These are phyloP conservation scores for Grosmannia huntii DNA, from an alignment of 2,329 filamentous ascomycete genomes.

Conservation along the genomic window DNA sequence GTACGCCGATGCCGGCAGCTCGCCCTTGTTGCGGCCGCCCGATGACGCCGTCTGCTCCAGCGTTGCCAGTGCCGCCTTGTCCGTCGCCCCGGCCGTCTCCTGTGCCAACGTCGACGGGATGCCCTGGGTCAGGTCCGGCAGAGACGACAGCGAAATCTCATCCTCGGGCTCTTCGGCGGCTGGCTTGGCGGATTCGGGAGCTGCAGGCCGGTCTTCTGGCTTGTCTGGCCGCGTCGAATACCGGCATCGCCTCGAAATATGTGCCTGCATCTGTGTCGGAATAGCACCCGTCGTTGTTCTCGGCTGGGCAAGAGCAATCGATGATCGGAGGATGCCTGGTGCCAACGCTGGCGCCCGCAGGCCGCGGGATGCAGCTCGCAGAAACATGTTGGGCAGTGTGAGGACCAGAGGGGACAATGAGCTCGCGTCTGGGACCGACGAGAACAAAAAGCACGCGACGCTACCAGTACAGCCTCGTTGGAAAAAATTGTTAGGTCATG, in stretches of 20 bases:
- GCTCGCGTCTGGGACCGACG: neutral
- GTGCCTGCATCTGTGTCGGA: neutral
- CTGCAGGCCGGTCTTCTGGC: neutral
- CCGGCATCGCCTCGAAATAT: neutral
- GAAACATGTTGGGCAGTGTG: conserved; percentile 6
- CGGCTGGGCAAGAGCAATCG: neutral
- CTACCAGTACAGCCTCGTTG: conserved; percentile 5
- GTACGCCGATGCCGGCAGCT: conserved; percentile 69
- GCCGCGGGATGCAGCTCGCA: conserved; percentile 8
- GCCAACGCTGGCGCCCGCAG: conserved; percentile 7
- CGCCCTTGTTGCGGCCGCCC: conserved; percentile 43
- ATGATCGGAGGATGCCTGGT: neutral
- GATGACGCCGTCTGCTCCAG: conserved; percentile 17
- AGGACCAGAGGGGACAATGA: neutral
- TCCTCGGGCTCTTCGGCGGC: no score
- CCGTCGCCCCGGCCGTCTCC: conserved; percentile 45
- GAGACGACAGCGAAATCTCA: conserved; percentile 45
- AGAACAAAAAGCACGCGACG: conserved; percentile 2
- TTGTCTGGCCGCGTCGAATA: conserved; percentile 5
- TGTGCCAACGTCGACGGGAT: conserved; percentile 83
- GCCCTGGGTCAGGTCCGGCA: conserved; percentile 86
- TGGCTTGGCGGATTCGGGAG: neutral
- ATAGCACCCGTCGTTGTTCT: neutral
- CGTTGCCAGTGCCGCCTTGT: conserved; percentile 22
- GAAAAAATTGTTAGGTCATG: conserved; percentile 4